These are phyloP conservation scores for Metschnikowia gruessii DNA, from an alignment of 805 yeast species.

Conservation along the genomic window DNA sequence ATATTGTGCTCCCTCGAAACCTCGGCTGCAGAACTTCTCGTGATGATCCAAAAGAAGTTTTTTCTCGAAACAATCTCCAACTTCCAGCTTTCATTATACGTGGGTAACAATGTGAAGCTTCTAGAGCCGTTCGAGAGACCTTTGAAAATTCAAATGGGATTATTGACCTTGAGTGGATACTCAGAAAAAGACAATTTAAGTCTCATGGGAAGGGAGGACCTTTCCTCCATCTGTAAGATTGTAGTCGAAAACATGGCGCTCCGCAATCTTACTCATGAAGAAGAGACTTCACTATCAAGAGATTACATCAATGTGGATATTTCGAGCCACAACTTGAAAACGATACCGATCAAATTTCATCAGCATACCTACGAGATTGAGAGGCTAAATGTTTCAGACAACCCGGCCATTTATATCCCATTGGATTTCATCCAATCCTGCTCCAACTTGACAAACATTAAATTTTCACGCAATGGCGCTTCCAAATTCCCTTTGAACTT, in stretches of 20 bases:
- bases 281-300: constrained; percentile 60
- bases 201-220: constrained; percentile 79
- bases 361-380: constrained; percentile 79
- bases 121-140: constrained; percentile 74
- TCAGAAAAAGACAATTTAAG: constrained; percentile 71
- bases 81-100: constrained; percentile 69
- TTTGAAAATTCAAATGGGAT: constrained; percentile 67
- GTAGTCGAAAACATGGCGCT: constrained; percentile 62
- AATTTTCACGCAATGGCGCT: constrained; percentile 70
- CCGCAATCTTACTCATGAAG: constrained; percentile 61
- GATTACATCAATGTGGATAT: constrained; percentile 74
- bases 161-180: constrained; percentile 75
- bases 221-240: constrained; percentile 79
- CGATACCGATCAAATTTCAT: constrained; percentile 80
- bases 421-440: constrained; percentile 83
- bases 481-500: constrained; percentile 72
- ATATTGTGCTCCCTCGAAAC: constrained; percentile 76
- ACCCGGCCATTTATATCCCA: constrained; percentile 82
- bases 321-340: constrained; percentile 69
- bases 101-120: constrained; percentile 74
- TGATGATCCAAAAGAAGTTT: constrained; percentile 71
- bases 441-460: constrained; percentile 61
- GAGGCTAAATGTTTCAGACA: constrained; percentile 76
- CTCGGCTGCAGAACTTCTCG: constrained; percentile 70
- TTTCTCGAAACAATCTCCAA: constrained; percentile 68